Conservation (phyloP, 176 grass and related monocot genomes). For the Themeda triandra region DNA sequence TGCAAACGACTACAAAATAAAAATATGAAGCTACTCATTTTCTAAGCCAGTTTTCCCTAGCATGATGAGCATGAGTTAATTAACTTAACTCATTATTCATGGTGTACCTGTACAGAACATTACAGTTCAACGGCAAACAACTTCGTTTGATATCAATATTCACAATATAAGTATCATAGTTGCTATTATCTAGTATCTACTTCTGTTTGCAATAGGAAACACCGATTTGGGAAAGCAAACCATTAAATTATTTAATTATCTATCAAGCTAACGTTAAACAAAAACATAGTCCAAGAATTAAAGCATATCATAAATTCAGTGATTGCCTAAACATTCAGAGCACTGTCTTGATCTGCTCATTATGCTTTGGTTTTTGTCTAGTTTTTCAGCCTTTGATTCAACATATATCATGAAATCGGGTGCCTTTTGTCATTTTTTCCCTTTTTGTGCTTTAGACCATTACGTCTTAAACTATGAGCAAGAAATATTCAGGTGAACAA, state of each 20-base stretch:
- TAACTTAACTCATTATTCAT: background rate
- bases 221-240: background rate
- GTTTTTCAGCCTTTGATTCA: background rate
- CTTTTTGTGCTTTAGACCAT: background rate
- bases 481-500: background rate
- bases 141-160: background rate
- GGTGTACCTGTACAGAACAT: background rate
- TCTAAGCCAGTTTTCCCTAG: background rate
- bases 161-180: background rate
- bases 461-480: background rate
- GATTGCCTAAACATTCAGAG: background rate
- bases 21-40: background rate
- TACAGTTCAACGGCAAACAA: background rate
- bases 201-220: background rate
- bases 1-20: slow-evolving; percentile 4
- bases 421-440: background rate
- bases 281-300: background rate
- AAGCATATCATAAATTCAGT: background rate
- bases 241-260: background rate
- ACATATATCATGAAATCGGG: background rate
- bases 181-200: background rate
- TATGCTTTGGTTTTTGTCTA: background rate
- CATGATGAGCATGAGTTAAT: background rate
- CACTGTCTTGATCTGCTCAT: background rate
- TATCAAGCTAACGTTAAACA: background rate